A percentile compares a stretch with the other conserved stretches of the same genome.
These are phyloP conservation scores for Daedaleopsis nitida DNA, from an alignment of 768 basidiomycete species.

Conservation along the genomic window DNA sequence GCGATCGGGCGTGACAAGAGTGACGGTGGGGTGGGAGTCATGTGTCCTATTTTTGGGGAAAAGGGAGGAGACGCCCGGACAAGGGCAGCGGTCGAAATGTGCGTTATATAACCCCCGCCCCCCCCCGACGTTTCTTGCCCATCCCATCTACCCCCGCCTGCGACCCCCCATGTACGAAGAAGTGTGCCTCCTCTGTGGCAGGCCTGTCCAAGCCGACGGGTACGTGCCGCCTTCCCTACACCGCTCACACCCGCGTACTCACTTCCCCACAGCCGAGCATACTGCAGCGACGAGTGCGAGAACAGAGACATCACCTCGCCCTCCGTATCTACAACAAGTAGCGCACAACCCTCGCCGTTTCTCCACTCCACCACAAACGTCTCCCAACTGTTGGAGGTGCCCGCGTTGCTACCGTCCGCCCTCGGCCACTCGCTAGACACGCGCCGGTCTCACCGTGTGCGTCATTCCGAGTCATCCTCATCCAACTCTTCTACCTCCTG, in stretches of 20 bases:
- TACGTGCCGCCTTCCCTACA: slow-evolving; percentile 35
- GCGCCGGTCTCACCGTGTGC: slow-evolving; percentile 46
- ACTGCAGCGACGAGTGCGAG: slow-evolving; percentile 74
- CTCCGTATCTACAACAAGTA: slow-evolving; percentile 66
- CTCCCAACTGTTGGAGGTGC: slow-evolving; percentile 56
- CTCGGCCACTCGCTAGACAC: slow-evolving; percentile 53
- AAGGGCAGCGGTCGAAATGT: neutral
- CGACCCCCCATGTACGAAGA: slow-evolving; percentile 72
- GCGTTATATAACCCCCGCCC: slow-evolving; percentile 21
- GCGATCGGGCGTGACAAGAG: slow-evolving; percentile 14
- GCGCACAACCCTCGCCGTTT: slow-evolving; percentile 68
- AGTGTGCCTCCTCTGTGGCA: slow-evolving; percentile 73
- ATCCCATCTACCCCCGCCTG: neutral
- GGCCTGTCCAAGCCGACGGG: slow-evolving; percentile 63
- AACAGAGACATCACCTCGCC: slow-evolving; percentile 64
- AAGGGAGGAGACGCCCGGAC: neutral
- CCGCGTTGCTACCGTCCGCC: slow-evolving; percentile 60
- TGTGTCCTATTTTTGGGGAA: slow-evolving; percentile 18
- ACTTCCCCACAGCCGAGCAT: slow-evolving; percentile 51
- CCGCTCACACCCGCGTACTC: slow-evolving; percentile 15
- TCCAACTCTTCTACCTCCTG: slow-evolving; percentile 67
- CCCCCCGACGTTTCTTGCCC: neutral
- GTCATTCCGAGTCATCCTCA: slow-evolving; percentile 61
- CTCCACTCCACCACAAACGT: slow-evolving; percentile 44
- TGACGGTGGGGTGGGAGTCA: slow-evolving; percentile 19